A percentile compares a stretch with the other conserved stretches of the same genome.
phyloP scores from a whole-genome alignment of 1,284 basidiomycete species.

The Boletus mariae region DNA sequence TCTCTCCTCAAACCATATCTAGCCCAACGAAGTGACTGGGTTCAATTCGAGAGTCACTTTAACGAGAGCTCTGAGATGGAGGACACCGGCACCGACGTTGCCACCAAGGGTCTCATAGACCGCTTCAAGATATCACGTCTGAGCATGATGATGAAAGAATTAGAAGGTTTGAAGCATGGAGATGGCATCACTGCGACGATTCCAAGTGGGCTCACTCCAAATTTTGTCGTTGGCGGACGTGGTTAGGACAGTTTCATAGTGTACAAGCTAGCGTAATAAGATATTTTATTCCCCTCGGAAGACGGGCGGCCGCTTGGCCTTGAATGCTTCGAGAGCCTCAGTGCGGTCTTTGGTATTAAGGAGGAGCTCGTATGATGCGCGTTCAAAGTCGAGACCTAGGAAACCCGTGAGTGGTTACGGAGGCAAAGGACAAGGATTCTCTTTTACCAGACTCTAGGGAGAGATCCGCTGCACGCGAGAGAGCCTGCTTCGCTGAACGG shows the following conservation, averaged over 20 bases:
- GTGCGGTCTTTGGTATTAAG: slow-evolving; percentile 74
- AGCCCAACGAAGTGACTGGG: slow-evolving; percentile 87
- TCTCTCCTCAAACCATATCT: slow-evolving; percentile 89
- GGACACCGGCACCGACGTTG: slow-evolving; percentile 37
- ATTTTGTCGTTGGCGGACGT: slow-evolving; percentile 43
- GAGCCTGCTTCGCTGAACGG: slow-evolving; percentile 84
- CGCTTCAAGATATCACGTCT: slow-evolving; percentile 64
- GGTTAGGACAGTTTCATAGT: slow-evolving; percentile 13
- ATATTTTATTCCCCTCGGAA: slow-evolving; percentile 73
- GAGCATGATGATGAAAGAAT: slow-evolving; percentile 80
- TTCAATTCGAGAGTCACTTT: slow-evolving; percentile 72
- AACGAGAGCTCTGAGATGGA: slow-evolving; percentile 53
- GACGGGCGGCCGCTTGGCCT: slow-evolving; percentile 79
- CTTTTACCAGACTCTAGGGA: slow-evolving; percentile 67
- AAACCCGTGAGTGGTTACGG: slow-evolving; percentile 2
- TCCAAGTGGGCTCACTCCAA: slow-evolving; percentile 49
- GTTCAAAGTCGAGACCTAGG: slow-evolving; percentile 83
- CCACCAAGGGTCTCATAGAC: slow-evolving; percentile 57
- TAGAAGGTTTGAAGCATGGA: slow-evolving; percentile 64
- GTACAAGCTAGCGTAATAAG: slow-evolving; percentile 1
- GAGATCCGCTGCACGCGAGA: slow-evolving; percentile 76
- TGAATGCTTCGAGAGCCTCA: slow-evolving; percentile 88
- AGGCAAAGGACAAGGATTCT: background rate
- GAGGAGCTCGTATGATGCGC: slow-evolving; percentile 83
- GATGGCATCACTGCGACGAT: slow-evolving; percentile 57